Base-by-base conservation (phyloP, 2,329 filamentous ascomycete species). In the Diaporthe batatas region DNA sequence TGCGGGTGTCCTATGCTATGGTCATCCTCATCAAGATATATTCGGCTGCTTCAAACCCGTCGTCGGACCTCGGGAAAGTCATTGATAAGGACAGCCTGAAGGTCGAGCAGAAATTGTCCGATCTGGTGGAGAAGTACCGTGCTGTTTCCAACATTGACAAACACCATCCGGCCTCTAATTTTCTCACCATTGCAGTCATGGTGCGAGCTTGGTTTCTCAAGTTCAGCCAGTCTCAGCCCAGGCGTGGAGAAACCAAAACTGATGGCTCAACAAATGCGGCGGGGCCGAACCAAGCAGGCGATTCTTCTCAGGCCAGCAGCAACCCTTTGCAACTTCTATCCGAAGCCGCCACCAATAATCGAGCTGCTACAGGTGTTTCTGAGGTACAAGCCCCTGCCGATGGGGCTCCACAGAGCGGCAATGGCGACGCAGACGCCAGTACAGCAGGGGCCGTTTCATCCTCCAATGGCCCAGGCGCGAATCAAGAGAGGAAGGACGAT, bases 21-120 rank as follows among this genome's bases (percentile, higher is more conserved):
- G 91, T 94, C 25, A 89, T 93, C 42, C 84, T 94, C 49, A 92
- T 94, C 79, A 94, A 94, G 81, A 88, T 95, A 74, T 92, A 92
- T 81, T 91, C 93, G 65, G 89, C 91, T 11, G 90, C 91, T 4
- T 88, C 89, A 1, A 87, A 88, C 18, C 88, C 91, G 0, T 87
- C 88, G 53, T 91, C 89, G 21, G 91, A 92, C 76, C 86, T 95
- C 1, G 91, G 90, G n/a, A 88, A 89, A 73, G 88, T 95, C 23
- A 91, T 96, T 75, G 87, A 91, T 76, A 89, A 89, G 75, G 88
- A 91, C 70, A 87, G 91, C 75, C 88, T 96, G 82, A 90, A 91
- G 74, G 88, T 90, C 23, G 85, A 86, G 75, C 84, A 89, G 70
- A 92, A 94, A 78, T 85, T 97, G 3, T 91, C 94, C 75, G 86